Percentiles rank a stretch among this genome's conserved stretches.
phyloP scores from a whole-genome alignment of 83 land plant species.

The Picea abies region DNA sequence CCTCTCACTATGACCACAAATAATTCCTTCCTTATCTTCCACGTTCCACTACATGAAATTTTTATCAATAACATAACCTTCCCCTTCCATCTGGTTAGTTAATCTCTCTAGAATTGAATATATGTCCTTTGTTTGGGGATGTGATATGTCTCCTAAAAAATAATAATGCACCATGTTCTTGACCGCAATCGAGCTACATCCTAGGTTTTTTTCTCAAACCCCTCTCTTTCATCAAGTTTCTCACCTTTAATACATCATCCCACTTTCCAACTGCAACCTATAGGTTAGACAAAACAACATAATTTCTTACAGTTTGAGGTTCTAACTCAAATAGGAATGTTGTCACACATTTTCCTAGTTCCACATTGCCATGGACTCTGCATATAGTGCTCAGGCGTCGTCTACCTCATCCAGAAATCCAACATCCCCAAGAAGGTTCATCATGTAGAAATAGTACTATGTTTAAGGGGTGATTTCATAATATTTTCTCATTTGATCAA shows the following conservation, averaged over 20 bases:
- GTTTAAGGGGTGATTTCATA: too few species aligned
- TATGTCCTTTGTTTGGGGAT: neutral
- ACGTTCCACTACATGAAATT: neutral
- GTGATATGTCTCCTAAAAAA: conserved; percentile 3
- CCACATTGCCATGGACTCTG: neutral
- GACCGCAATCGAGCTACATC: neutral
- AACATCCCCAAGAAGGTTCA: too few species aligned
- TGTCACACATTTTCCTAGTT: neutral
- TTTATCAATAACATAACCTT: neutral
- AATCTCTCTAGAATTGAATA: neutral
- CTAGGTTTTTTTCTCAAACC: neutral
- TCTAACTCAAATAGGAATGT: neutral
- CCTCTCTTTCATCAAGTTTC: conserved; percentile 1
- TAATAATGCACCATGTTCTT: neutral
- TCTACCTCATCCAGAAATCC: too few species aligned
- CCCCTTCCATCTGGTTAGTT: neutral
- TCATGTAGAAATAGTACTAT: too few species aligned
- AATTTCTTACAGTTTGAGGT: neutral
- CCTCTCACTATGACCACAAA: neutral
- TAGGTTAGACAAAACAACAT: neutral
- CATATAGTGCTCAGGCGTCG: neutral
- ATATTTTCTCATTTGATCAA: too few species aligned
- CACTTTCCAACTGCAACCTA: neutral
- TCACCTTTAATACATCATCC: neutral
- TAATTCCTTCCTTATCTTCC: neutral